Evolutionary conservation across 768 basidiomycete species (phyloP), one percentile per base, ranked within the genome.

Genomic region (Chalciporus pseudorubinellus): DNA sequence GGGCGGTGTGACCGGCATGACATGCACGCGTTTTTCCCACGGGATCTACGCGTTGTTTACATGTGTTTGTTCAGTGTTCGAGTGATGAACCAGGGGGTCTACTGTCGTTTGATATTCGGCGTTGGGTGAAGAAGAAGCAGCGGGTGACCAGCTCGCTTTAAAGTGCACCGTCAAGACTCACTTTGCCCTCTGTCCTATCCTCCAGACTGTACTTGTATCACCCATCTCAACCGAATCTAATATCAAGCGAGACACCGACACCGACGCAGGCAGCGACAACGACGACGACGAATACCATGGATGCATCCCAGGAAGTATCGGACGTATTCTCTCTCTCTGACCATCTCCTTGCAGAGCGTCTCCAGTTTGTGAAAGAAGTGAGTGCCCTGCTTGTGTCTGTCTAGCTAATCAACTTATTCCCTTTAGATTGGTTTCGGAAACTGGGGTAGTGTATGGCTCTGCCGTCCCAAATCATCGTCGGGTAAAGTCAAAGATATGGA

Each of bases 381-480:
- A 18, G 74, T 24, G n/a, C 44, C 43, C 16, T 20, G 20, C 20
- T 42, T 26, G 16, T n/a, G 6, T 6, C 22, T 9, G 6, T 0
- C 24, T 12, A 11, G 24, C 47, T 29, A 12, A 46, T 65, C 55
- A 54, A 34, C 29, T 18, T 51, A 0, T 36, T 31, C 39, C 28
- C 39, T 2, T 48, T n/a, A 92, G 88, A 87, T 92, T 73, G 92
- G 92, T 28, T 91, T 81, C 64, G 92, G 92, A 39, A 94, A 93
- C 72, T 95, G 92, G 92, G 92, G 92, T 33, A 87, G 85, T 65
- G 91, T 93, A 56, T 92, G 89, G 90, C 71, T 88, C 58, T 89
- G 85, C 63, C 73, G 72, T 31, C 83, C 85, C 53, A 89, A 82
- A 69, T 74, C 74, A 20, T 74, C 48, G 59, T 70, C 59, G 20